Evolutionary conservation across 257 asterid species (phyloP).

Genomic region (Solanum gandarillasii): DNA sequence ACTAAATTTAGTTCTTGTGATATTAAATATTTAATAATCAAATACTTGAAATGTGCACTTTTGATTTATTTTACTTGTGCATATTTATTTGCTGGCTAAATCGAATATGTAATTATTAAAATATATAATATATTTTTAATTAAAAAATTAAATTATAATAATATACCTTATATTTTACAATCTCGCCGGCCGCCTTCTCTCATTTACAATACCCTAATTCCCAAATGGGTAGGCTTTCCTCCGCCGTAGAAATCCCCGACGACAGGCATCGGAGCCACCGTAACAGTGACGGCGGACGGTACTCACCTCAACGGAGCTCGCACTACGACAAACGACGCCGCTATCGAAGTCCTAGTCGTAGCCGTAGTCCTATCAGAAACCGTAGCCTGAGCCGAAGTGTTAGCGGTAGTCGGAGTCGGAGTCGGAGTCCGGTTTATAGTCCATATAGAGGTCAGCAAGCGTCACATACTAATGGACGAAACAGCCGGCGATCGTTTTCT

Average conservation of each 20-base stretch:
- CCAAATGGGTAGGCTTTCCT: slow-evolving; percentile 57
- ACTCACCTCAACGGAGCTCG: slow-evolving; percentile 29
- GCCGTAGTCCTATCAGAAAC: slow-evolving; percentile 21
- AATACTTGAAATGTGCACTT: not conserved
- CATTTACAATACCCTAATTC: not conserved
- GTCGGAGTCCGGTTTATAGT: slow-evolving; percentile 40
- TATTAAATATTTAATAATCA: not conserved
- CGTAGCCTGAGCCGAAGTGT: slow-evolving; percentile 9
- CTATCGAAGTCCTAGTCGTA: slow-evolving; percentile 7
- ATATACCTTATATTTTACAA: not conserved
- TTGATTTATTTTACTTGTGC: not conserved
- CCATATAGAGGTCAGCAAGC: not conserved
- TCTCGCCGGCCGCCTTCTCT: not conserved
- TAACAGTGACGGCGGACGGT: slow-evolving; percentile 15
- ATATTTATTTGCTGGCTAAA: not conserved
- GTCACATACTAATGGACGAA: not conserved
- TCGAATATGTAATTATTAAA: not conserved
- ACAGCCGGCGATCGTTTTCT: slow-evolving; percentile 33
- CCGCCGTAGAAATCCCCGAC: slow-evolving; percentile 47
- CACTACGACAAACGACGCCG: slow-evolving; percentile 2
- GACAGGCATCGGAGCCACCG: slow-evolving; percentile 25
- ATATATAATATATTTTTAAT: too few relatives aligned
- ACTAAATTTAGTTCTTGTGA: not conserved
- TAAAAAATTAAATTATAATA: too few relatives aligned
- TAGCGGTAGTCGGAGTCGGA: slow-evolving; percentile 20